Base-by-base conservation (phyloP, 768 basidiomycete species). In the Clavulina sp. region DNA sequence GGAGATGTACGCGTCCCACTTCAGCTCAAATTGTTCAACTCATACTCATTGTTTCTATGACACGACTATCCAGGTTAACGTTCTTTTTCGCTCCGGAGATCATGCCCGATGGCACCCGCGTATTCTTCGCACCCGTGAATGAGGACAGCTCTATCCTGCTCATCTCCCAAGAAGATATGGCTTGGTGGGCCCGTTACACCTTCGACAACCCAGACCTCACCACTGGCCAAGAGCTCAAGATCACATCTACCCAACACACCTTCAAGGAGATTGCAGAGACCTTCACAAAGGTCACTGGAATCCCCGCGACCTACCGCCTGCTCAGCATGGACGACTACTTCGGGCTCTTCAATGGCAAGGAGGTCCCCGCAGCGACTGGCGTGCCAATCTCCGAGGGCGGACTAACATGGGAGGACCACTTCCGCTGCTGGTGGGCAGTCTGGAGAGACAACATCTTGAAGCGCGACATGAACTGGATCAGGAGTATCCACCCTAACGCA, bases 391-490 rank as follows among this genome's bases (percentile, higher is more conserved):
- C 13, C 13, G 13, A 38, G 13, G 61, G 61, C n/a, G 62, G 64
- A 41, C 63, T 61, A 3, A 61, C 62, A 31, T 66, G 62, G 24
- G 60, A 57, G 56, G 53, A 26, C 23, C 58, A 71, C 60, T 72
- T 69, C 57, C 73, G 61, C 26, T 66, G 63, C 3, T 72, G 67
- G 60, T 74, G 69, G 70, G 62, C 62, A 13, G 50, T 66, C 46
- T 74, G 64, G 62, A 58, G 69, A 29, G 73, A 75, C 49, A 66
- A 68, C 54, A 57, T 72, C 31, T 58, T 74, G 34, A 63, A 61
- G 56, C 61, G 68, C 55, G 68, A 74, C 53, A 66, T 70, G 64
- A 65, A 67, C 4, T 72, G 70, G 69, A 62, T 73, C 26, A 58
- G 65, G 49, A 62, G 58, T 9, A 58, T 70, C 16, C 63, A 73